Conservation (phyloP, 768 basidiomycete genomes). For the Boletus fagicola region DNA sequence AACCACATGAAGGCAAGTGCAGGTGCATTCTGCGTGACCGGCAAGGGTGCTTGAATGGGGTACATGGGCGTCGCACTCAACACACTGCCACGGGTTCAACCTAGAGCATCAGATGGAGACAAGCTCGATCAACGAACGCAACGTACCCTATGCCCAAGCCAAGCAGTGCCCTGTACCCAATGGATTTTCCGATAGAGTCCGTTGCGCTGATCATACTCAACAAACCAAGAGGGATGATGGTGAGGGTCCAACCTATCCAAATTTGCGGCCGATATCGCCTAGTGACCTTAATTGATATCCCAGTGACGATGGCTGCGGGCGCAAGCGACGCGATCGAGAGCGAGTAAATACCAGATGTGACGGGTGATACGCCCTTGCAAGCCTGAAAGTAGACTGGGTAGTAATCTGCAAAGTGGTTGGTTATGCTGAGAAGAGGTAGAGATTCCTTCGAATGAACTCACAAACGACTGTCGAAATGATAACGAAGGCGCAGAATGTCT, state of each 20-base stretch:
- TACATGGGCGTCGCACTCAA: conserved; percentile 34
- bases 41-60: conserved; percentile 47
- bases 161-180: conserved; percentile 13
- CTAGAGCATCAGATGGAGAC: neutral
- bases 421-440: too few species aligned
- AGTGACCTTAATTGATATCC: conserved; percentile 29
- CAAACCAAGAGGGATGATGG: conserved; percentile 37
- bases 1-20: conserved; percentile 46
- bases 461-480: too few species aligned
- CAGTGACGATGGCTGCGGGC: conserved; percentile 33
- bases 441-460: too few species aligned
- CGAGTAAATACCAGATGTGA: conserved; percentile 1
- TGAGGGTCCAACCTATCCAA: conserved; percentile 34
- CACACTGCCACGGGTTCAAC: neutral
- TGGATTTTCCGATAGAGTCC: conserved; percentile 20
- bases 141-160: conserved; percentile 8
- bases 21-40: conserved; percentile 38
- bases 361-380: too few species aligned
- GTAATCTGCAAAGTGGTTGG: too few species aligned
- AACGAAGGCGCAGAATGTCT: too few species aligned
- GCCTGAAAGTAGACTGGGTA: too few species aligned
- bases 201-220: conserved; percentile 30
- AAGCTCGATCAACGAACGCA: neutral
- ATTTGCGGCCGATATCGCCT: conserved; percentile 35
- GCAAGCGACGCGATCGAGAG: conserved; percentile 25